These are phyloP conservation scores for Wickerhamiella siamensis DNA, from an alignment of 805 yeast species.

Conservation along the genomic window DNA sequence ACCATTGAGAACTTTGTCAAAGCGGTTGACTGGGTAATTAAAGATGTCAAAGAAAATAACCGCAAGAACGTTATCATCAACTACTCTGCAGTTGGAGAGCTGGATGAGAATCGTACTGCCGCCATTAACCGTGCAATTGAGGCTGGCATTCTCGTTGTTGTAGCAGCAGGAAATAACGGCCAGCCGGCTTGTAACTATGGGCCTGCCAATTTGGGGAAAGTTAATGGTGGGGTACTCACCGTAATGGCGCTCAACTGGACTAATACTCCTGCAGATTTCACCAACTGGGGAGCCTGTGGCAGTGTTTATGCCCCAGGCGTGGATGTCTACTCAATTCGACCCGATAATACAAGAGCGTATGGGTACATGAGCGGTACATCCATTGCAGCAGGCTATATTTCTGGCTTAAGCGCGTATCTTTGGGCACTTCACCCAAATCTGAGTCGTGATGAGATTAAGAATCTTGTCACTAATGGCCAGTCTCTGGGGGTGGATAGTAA, in stretches of 20 bases:
- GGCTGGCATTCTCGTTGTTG: constrained; percentile 20
- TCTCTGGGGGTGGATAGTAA: constrained; percentile 3
- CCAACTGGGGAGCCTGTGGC: constrained; percentile 92
- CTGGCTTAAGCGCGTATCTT: constrained; percentile 78
- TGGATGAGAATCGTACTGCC: constrained; percentile 15
- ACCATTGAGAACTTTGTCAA: constrained; percentile 24
- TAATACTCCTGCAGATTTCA: constrained; percentile 58
- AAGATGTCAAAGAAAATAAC: constrained; percentile 8
- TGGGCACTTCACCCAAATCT: constrained; percentile 19
- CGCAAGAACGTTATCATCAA: constrained; percentile 18
- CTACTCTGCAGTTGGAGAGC: constrained; percentile 17
- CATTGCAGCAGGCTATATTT: constrained; percentile 91
- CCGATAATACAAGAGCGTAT: constrained; percentile 1
- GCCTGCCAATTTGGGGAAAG: constrained; percentile 59
- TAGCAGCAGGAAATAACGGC: constrained; percentile 52
- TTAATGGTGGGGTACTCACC: constrained; percentile 48
- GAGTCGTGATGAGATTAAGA: constrained; percentile 4
- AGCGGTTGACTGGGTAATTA: constrained; percentile 25
- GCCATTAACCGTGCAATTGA: constrained; percentile 16
- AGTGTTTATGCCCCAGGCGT: constrained; percentile 79
- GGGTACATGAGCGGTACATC: constrained; percentile 53
- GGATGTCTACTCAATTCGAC: constrained; percentile 40
- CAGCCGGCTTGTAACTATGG: constrained; percentile 69
- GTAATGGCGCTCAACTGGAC: constrained; percentile 74
- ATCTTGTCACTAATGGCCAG: constrained; percentile 3